Percentiles rank a stretch among this genome's conserved stretches.
These are phyloP conservation scores for Stemphylium beticola DNA, from an alignment of 2,329 filamentous ascomycete species.

Conservation along the genomic window DNA sequence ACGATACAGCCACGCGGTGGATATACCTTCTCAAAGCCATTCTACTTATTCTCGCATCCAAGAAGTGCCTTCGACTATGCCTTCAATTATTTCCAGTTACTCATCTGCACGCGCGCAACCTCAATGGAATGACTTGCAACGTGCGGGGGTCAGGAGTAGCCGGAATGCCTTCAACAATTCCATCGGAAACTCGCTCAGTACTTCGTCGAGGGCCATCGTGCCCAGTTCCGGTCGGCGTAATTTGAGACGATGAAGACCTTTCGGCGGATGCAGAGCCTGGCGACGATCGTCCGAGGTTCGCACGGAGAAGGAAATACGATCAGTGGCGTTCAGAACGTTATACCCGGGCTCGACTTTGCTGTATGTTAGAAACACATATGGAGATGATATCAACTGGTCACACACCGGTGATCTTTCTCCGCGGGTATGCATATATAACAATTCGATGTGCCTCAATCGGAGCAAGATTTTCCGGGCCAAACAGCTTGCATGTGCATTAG, in stretches of 20 bases:
- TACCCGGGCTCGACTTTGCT: not conserved
- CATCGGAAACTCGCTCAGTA: not conserved
- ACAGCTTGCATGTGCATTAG: not conserved
- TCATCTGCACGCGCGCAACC: constrained; percentile 18
- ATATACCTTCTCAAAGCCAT: constrained; percentile 11
- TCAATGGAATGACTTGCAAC: constrained; percentile 25
- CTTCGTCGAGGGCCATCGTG: constrained; percentile 10
- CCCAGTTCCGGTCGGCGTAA: constrained; percentile 26
- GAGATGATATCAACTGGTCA: too few species aligned
- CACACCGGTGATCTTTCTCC: not conserved
- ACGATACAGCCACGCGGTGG: constrained; percentile 2
- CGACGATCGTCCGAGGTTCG: not conserved
- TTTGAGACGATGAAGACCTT: constrained; percentile 21
- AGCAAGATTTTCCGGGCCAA: not conserved
- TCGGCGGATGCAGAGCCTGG: not conserved
- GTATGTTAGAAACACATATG: not conserved
- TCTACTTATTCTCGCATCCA: constrained; percentile 12
- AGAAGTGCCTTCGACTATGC: constrained; percentile 25
- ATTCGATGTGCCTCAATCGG: not conserved
- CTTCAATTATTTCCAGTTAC: constrained; percentile 18
- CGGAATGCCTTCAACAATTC: constrained; percentile 8
- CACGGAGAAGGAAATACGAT: not conserved
- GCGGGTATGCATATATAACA: not conserved
- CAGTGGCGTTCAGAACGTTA: not conserved
- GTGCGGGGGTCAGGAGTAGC: constrained; percentile 35